Evolutionary conservation across 2,329 filamentous ascomycete genomes (phyloP).

Genomic region (Xylariaceae sp.): DNA sequence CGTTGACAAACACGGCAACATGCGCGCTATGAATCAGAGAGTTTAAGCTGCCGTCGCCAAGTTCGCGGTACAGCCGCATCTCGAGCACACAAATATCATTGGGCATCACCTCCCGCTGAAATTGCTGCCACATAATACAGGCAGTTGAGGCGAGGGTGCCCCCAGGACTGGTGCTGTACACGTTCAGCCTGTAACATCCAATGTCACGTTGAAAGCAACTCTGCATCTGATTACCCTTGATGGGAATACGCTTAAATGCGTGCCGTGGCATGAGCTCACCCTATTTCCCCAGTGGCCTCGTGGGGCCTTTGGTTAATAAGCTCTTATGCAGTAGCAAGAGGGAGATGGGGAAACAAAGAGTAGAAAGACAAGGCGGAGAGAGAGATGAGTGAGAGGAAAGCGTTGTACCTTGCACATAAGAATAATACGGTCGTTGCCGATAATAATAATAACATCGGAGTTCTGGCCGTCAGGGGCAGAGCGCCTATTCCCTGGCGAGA

Average conservation of each 20-base stretch:
- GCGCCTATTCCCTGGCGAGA: conserved; percentile 2
- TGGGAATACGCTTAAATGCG: conserved; percentile 6
- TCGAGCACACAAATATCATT: conserved; percentile 5
- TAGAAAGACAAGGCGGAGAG: background rate
- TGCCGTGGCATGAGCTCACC: conserved; percentile 5
- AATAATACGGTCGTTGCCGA: conserved; percentile 35
- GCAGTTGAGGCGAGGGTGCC: conserved; percentile 1
- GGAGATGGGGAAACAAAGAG: background rate
- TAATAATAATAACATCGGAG: background rate
- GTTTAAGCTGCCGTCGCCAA: background rate
- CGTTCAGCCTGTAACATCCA: background rate
- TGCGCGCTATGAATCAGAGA: background rate
- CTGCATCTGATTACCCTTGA: conserved; percentile 3
- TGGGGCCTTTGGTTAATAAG: conserved; percentile 7
- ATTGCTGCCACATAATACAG: conserved; percentile 4
- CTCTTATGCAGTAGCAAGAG: background rate
- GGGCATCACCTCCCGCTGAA: background rate
- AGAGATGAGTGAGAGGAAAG: conserved; percentile 1
- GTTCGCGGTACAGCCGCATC: background rate
- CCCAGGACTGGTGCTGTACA: background rate
- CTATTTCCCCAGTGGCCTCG: conserved; percentile 2
- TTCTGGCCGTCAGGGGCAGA: background rate
- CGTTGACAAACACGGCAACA: background rate
- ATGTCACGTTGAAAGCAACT: conserved; percentile 2
- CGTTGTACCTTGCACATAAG: conserved; percentile 5